Base-by-base conservation (phyloP, 2,329 filamentous ascomycete species). In the Cladobotryum mycophilum region DNA sequence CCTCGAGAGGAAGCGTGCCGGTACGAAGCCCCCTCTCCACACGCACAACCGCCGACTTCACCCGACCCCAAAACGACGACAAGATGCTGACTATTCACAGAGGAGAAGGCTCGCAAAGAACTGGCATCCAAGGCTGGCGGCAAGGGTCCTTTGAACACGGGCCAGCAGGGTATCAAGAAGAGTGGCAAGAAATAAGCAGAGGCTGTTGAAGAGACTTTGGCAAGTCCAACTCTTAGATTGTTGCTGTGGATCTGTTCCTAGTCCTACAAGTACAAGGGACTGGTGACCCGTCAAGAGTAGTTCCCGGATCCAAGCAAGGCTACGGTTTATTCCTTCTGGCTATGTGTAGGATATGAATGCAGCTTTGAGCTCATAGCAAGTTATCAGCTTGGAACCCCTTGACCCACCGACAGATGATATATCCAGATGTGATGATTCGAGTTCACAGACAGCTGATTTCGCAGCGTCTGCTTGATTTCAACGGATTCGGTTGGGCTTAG, bases 121-220 rank as follows among this genome's bases (percentile, higher is more conserved):
- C 67, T 95, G 72, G 83, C 85, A n/a, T 78, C 84, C 54, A 88
- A 89, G 75, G 85, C 88, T 42, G 85, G 86, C 63, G 88, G 88
- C 70, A 95, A 95, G 75, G 92, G 92, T 3, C 91, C 92, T 36
- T 68, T 96, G 67, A 91, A 90, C 74, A 86, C 83, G 33, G 90
- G 89, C 34, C 71, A 78, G 45, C 89, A 95, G 73, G 90, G 89
- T 56, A 96, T 97, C 77, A 96, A 96, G 85, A 96, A 96, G 82
- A 93, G 88, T 55, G 91, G 90, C 71, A 96, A 96, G 87, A 95
- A 96, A 85, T 95, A 79, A 73, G 62, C 42, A 48, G 41, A 12
- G 11, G 15, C 36, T 22, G 30, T 25, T 15, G 30, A 44, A 53
- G 25, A 42, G 22, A 37, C 14, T 48, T 14, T 45, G 34, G 47